These are phyloP conservation scores for Sporisorium scitamineum DNA, from an alignment of 1,284 basidiomycete species.

Conservation along the genomic window DNA sequence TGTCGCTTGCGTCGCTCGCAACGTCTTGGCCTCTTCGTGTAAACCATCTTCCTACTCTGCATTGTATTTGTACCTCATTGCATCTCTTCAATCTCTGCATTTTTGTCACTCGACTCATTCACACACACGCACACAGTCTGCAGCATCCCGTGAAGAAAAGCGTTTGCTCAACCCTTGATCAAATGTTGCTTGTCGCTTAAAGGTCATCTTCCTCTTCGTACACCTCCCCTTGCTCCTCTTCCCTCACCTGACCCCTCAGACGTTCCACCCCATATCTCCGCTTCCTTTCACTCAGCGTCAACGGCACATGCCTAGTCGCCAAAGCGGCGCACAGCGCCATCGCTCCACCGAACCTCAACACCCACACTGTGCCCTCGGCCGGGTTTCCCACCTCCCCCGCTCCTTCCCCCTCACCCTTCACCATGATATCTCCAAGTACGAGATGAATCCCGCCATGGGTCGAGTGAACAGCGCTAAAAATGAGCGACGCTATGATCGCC, in stretches of 20 bases:
- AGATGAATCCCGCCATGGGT: conserved; percentile 16
- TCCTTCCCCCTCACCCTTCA: neutral
- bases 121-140: too few species aligned
- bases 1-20: too few species aligned
- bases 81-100: neutral
- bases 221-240: neutral
- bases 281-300: conserved; percentile 50
- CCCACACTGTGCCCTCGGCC: conserved; percentile 80
- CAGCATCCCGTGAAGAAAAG: too few species aligned
- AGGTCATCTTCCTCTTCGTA: neutral
- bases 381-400: conserved; percentile 9
- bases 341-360: conserved; percentile 88
- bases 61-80: neutral
- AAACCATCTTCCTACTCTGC: neutral
- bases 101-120: too few species aligned
- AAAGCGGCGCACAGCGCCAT: conserved; percentile 64
- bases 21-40: too few species aligned
- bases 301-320: conserved; percentile 52
- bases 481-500: conserved; percentile 85
- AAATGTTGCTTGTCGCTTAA: too few species aligned
- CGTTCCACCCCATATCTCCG: conserved; percentile 6
- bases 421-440: conserved; percentile 7
- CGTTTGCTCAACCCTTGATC: too few species aligned
- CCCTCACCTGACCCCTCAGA: neutral
- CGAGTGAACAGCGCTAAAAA: conserved; percentile 75